phyloP scores from a whole-genome alignment of 2,329 filamentous ascomycete genomes.

The Ophiostoma sp. region DNA sequence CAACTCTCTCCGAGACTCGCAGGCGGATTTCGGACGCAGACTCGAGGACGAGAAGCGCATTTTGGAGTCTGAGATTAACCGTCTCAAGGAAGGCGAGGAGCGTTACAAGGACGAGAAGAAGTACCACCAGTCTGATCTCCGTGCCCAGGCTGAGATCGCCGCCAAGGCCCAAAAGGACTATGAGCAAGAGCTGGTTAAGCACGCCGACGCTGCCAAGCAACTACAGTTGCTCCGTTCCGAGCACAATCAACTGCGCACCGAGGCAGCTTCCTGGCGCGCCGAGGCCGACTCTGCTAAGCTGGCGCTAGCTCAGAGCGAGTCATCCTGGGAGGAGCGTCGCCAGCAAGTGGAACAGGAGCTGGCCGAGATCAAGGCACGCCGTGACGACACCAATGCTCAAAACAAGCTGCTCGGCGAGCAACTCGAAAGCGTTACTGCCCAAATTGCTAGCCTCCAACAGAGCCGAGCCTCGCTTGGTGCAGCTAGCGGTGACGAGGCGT shows the following conservation, averaged over 20 bases:
- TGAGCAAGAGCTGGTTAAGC: conserved; percentile 87
- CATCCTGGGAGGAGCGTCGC: conserved; percentile 79
- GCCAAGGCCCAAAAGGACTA: conserved; percentile 92
- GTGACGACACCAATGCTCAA: conserved; percentile 79
- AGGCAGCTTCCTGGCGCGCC: conserved; percentile 66
- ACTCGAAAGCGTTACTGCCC: conserved; percentile 72
- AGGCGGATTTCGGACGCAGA: conserved; percentile 65
- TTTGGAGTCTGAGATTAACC: conserved; percentile 70
- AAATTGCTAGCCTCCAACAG: conserved; percentile 75
- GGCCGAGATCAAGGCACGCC: conserved; percentile 66
- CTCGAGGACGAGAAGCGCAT: conserved; percentile 77
- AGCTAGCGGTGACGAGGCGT: conserved; percentile 35
- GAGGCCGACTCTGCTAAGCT: conserved; percentile 83
- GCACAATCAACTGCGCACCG: conserved; percentile 73
- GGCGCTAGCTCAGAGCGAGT: conserved; percentile 70
- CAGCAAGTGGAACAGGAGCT: conserved; percentile 80
- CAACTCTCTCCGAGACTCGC: conserved; percentile 70
- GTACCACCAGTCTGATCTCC: conserved; percentile 85
- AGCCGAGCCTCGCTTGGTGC: conserved; percentile 53
- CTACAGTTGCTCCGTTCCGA: conserved; percentile 74
- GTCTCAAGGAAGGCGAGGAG: conserved; percentile 78
- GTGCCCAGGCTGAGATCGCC: conserved; percentile 88
- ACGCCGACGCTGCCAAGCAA: conserved; percentile 86
- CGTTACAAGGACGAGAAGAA: conserved; percentile 72
- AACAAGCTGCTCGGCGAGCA: conserved; percentile 88